Evolutionary conservation across 139 green algal genomes (phyloP).

Genomic region (Volvox africanus): DNA sequence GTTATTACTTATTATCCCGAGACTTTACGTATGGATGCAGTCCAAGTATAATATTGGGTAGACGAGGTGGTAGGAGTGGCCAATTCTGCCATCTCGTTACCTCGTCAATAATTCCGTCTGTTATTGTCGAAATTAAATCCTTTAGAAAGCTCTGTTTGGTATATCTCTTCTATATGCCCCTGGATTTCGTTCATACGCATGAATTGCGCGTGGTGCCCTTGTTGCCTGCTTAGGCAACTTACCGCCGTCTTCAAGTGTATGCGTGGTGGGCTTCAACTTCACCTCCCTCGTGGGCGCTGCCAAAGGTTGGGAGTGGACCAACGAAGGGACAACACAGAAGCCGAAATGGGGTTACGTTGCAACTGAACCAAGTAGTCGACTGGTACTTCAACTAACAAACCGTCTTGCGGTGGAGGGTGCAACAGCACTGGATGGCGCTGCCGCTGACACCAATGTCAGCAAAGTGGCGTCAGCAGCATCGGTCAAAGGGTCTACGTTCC

Average conservation of each 20-base stretch:
- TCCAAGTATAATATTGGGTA: not conserved
- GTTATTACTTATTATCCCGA: not conserved
- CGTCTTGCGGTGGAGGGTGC: too few species aligned
- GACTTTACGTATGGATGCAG: not conserved
- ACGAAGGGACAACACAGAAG: not conserved
- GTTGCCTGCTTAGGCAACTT: not conserved
- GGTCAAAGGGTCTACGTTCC: not conserved
- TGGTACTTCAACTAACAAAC: not conserved
- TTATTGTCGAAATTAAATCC: too few species aligned
- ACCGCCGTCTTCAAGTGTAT: not conserved
- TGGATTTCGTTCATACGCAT: not conserved
- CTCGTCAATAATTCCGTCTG: not conserved
- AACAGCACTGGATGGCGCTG: too few species aligned
- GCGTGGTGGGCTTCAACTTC: not conserved
- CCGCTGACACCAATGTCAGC: too few species aligned
- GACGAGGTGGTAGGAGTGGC: not conserved
- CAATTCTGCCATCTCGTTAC: not conserved
- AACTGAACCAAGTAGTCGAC: not conserved
- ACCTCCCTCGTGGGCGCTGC: not conserved
- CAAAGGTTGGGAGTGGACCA: not conserved
- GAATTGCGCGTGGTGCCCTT: not conserved
- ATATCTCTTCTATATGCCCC: not conserved
- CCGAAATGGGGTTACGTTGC: conserved; percentile 1
- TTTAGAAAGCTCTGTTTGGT: not conserved
- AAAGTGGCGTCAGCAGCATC: too few species aligned